Evolutionary conservation across 768 basidiomycete genomes (phyloP).

Genomic region (Kwoniella newhampshirensis): DNA sequence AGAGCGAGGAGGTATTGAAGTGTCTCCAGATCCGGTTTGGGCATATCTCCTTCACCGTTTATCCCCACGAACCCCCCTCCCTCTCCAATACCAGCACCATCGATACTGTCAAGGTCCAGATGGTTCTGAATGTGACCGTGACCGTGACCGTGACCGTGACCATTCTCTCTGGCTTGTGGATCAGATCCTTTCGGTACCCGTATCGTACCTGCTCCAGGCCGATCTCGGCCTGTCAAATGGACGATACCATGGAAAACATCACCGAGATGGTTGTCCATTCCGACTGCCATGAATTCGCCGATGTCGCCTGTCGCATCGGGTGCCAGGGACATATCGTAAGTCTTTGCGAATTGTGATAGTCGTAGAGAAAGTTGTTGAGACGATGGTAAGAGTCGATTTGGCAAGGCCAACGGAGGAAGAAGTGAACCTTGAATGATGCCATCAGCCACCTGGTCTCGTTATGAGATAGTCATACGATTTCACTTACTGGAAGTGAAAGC

Average conservation of each 20-base stretch:
- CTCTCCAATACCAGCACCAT: background rate
- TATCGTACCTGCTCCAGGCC: conserved; percentile 32
- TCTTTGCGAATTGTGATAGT: conserved; percentile 28
- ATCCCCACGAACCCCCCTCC: background rate
- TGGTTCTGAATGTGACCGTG: conserved; percentile 69
- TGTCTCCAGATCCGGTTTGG: conserved; percentile 31
- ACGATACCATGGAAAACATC: conserved; percentile 34
- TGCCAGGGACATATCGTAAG: conserved; percentile 22
- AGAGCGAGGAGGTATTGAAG: conserved; percentile 32
- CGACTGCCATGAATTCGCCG: conserved; percentile 46
- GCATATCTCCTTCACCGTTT: conserved; percentile 54
- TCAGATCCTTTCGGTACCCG: conserved; percentile 14
- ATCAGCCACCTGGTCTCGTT: too few species aligned
- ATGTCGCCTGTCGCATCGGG: conserved; percentile 27
- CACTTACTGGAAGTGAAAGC: conserved; percentile 24
- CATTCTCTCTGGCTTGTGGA: background rate
- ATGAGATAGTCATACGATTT: background rate
- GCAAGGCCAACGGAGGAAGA: conserved; percentile 21
- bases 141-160: background rate
- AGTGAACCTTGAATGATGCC: conserved; percentile 14
- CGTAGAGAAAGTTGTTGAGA: conserved; percentile 32
- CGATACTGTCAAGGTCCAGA: conserved; percentile 77
- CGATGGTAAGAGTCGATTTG: conserved; percentile 32
- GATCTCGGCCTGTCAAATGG: conserved; percentile 29
- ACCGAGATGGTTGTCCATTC: conserved; percentile 35